Percentiles rank a stretch among this genome's conserved stretches.
phyloP scores from a whole-genome alignment of 768 basidiomycete genomes.

The Zangia roseola region DNA sequence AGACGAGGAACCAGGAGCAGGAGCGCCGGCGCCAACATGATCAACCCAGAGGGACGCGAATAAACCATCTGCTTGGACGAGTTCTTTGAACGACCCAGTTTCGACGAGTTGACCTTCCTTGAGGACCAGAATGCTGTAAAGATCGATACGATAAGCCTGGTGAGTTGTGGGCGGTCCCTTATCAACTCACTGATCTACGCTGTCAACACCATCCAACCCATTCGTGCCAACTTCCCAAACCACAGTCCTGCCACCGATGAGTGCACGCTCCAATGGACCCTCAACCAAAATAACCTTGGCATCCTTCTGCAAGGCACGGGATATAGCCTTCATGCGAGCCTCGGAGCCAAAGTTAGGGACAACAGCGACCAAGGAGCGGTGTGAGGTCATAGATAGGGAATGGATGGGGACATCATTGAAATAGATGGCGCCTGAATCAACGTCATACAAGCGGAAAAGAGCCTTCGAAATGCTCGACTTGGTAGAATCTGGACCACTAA shows the following conservation, averaged over 20 bases:
- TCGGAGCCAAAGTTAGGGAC: constrained; percentile 74
- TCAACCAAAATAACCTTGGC: constrained; percentile 27
- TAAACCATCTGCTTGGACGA: constrained; percentile 65
- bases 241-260: constrained; percentile 21
- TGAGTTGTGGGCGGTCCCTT: background rate
- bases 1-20: constrained; percentile 34
- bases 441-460: constrained; percentile 90
- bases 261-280: constrained; percentile 21
- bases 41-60: constrained; percentile 91
- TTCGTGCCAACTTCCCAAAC: constrained; percentile 27
- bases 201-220: constrained; percentile 47
- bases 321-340: constrained; percentile 21
- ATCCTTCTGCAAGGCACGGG: constrained; percentile 24
- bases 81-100: constrained; percentile 74
- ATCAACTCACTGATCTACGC: constrained; percentile 54
- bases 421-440: constrained; percentile 73
- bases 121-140: constrained; percentile 78
- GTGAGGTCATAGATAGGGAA: constrained; percentile 77
- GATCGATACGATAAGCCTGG: background rate
- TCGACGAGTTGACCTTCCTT: constrained; percentile 89
- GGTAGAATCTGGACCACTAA: constrained; percentile 79
- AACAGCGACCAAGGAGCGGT: constrained; percentile 82
- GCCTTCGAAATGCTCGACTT: constrained; percentile 86
- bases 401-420: constrained; percentile 89
- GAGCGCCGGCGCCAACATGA: constrained; percentile 61